Evolutionary conservation across 441 rosid species (phyloP).

Genomic region (Croton setiger): DNA sequence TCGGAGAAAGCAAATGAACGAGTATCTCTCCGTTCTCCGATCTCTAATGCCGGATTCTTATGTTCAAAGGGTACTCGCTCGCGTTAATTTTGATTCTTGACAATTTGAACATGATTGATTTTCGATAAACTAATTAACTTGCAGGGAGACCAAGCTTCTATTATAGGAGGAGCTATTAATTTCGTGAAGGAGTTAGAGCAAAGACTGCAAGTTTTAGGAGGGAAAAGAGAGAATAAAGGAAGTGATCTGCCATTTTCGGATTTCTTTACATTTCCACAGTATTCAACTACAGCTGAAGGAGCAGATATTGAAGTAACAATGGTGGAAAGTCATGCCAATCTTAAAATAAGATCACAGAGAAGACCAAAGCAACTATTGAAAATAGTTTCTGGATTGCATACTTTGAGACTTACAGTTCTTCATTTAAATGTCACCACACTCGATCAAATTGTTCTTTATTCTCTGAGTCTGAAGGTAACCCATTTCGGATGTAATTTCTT

Average conservation of each 20-base stretch:
- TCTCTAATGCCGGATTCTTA: conserved; percentile 87
- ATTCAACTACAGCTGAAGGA: conserved; percentile 36
- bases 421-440: conserved; percentile 75
- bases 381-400: conserved; percentile 62
- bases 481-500: too few species aligned
- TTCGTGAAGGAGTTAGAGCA: conserved; percentile 87
- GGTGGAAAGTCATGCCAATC: conserved; percentile 81
- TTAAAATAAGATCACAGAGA: conserved; percentile 64
- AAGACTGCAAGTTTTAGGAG: conserved; percentile 39
- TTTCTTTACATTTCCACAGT: conserved; percentile 68
- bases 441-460: conserved; percentile 62
- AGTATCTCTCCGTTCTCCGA: conserved; percentile 67
- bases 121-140: not conserved
- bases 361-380: conserved; percentile 64
- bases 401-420: conserved; percentile 59
- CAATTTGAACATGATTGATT: too few species aligned
- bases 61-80: conserved; percentile 56
- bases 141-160: conserved; percentile 92
- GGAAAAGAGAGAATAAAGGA: conserved; percentile 23
- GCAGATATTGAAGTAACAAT: conserved; percentile 79
- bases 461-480: conserved; percentile 85
- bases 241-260: conserved; percentile 40
- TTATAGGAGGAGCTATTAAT: conserved; percentile 81
- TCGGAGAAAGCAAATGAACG: conserved; percentile 88
- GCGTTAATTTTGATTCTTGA: too few species aligned